Conservation (phyloP, 768 basidiomycete species). For the Termitomyces sp. region DNA sequence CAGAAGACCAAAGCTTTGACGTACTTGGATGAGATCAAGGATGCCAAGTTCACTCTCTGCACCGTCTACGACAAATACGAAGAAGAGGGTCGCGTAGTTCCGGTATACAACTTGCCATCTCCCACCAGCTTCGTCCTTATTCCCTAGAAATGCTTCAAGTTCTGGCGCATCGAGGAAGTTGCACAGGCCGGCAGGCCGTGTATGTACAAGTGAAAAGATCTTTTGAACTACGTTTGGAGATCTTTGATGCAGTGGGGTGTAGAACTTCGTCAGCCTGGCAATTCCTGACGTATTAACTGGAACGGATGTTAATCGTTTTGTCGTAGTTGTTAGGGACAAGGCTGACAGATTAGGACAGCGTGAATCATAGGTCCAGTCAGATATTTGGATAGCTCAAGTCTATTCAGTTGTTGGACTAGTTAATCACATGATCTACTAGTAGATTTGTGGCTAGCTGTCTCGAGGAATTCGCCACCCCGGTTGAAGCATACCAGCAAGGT, state of each 20-base stretch:
- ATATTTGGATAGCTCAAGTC: neutral
- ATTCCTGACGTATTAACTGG: slow-evolving; percentile 92
- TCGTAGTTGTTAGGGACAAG: slow-evolving; percentile 2
- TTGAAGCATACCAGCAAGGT: slow-evolving; percentile 78
- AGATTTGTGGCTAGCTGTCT: slow-evolving; percentile 42
- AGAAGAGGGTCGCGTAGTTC: slow-evolving; percentile 93
- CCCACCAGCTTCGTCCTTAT: slow-evolving; percentile 46
- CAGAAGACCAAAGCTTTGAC: neutral
- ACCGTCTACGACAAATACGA: slow-evolving; percentile 94
- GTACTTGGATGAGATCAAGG: slow-evolving; percentile 91
- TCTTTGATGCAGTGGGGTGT: slow-evolving; percentile 68
- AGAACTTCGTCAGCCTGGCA: slow-evolving; percentile 83
- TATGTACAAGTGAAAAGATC: slow-evolving; percentile 85
- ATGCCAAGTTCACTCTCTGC: slow-evolving; percentile 97
- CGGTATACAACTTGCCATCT: slow-evolving; percentile 88
- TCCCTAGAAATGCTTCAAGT: slow-evolving; percentile 67
- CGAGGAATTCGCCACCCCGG: slow-evolving; percentile 70
- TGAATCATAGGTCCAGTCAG: slow-evolving; percentile 59
- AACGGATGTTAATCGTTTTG: slow-evolving; percentile 2
- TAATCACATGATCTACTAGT: slow-evolving; percentile 23
- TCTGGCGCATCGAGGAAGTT: slow-evolving; percentile 96
- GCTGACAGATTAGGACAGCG: slow-evolving; percentile 78
- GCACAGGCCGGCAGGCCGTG: slow-evolving; percentile 79
- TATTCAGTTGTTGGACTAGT: neutral
- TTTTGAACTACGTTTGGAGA: slow-evolving; percentile 71